These are phyloP conservation scores for Mycena haematopus DNA, from an alignment of 768 basidiomycete species.

Conservation along the genomic window DNA sequence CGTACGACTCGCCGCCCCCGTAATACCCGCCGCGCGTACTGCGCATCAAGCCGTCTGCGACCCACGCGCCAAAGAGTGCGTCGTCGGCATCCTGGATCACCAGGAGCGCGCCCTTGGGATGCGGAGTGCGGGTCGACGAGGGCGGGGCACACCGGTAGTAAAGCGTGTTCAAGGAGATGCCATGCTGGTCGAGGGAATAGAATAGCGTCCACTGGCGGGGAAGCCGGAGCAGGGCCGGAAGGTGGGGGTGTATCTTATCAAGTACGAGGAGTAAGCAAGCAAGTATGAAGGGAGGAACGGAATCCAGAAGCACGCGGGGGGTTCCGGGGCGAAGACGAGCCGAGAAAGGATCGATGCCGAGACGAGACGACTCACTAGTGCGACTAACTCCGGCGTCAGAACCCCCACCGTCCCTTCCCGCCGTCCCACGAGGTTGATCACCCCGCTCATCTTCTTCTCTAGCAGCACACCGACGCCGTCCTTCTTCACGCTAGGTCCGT, in stretches of 20 bases:
- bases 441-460: constrained; percentile 54
- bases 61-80: constrained; percentile 80
- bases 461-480: constrained; percentile 50
- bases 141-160: constrained; percentile 68
- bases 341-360: too few relatives aligned
- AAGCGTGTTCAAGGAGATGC: constrained; percentile 89
- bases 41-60: constrained; percentile 72
- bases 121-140: constrained; percentile 38
- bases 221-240: constrained; percentile 78
- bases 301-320: too few relatives aligned
- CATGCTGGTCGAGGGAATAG: constrained; percentile 94
- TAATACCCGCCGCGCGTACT: constrained; percentile 75
- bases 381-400: constrained; percentile 59
- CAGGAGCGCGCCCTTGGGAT: constrained; percentile 56
- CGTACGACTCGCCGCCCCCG: constrained; percentile 87
- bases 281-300: not conserved
- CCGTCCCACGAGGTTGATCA: constrained; percentile 60
- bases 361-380: constrained; percentile 53
- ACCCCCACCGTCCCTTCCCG: constrained; percentile 60
- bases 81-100: constrained; percentile 70
- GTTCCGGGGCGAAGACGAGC: not conserved
- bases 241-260: constrained; percentile 66
- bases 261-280: not conserved
- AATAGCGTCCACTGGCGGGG: constrained; percentile 76
- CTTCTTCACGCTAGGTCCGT: constrained; percentile 3